Evolutionary conservation across 208 protist genomes (phyloP), one percentile per base, ranked within the genome.

Genomic region (Trypanosoma boissoni): DNA sequence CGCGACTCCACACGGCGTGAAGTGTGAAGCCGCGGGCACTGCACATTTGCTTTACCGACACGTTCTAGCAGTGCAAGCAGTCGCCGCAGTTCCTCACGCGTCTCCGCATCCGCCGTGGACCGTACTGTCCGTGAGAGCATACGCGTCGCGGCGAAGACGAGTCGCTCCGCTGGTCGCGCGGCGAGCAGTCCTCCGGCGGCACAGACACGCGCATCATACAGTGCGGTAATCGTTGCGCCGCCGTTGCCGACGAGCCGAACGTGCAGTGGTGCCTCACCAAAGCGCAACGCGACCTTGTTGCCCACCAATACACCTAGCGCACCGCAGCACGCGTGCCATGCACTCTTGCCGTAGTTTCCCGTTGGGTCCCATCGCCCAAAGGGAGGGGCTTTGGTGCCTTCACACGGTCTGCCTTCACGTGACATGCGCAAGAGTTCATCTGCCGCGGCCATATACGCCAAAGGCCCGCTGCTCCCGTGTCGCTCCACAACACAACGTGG

Each of bases 291-390:
- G 5, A 76, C 39, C 21, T 78, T 67, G 3, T 46, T 48, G 9
- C 37, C 64, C 41, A 75, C 59, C 45, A 58, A 64, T 23, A 58
- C 59, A 8, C 70, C 57, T 34, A 85, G 21, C 31, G 79, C 79
- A 8, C 68, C 79, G n/a, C 61, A 71, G 28, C 67, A 78, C 9
- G 74, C 74, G 54, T 88, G 80, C 80, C 74, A 81, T 0, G 75
- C 26, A 49, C 80, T 88, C 55, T 76, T 84, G 1, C 42, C 61
- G 48, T 82, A 84, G 62, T 84, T 71, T 1, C 57, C 64, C 2
- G 67, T 76, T 23, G 34, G 29, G 10, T 77, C 65, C 80, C 80
- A 88, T 0, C 21, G 21, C 9, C 48, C 12, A 66, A 81, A 88
- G 32, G 32, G 42, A 7, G 0, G 14, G 31, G 43, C 23, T 32